Evolutionary conservation across 257 asterid species (phyloP).

Genomic region (Misopates orontium): DNA sequence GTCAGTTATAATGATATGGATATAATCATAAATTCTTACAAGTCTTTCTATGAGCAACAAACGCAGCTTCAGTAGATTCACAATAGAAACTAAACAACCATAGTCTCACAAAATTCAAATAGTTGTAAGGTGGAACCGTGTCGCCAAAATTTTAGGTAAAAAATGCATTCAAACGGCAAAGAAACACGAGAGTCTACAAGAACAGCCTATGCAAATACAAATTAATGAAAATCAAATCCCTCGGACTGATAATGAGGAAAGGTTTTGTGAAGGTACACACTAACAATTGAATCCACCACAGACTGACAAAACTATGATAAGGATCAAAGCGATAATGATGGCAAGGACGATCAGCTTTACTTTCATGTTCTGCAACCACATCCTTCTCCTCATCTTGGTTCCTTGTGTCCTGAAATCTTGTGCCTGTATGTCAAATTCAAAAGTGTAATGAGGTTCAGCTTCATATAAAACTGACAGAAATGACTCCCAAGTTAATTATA

Average conservation of each 20-base stretch:
- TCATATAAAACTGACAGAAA: not conserved
- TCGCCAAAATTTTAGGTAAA: conserved; percentile 36
- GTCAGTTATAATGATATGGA: too few species aligned
- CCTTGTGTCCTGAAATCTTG: conserved; percentile 97
- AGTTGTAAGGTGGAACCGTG: conserved; percentile 28
- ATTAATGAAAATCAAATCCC: conserved; percentile 17
- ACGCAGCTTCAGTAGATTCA: conserved; percentile 22
- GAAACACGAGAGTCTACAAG: conserved; percentile 31
- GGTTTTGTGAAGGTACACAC: not conserved
- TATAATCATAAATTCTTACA: too few species aligned
- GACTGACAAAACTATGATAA: conserved; percentile 78
- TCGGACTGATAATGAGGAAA: not conserved
- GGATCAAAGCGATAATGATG: conserved; percentile 79
- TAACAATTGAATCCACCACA: conserved; percentile 81
- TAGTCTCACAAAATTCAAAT: conserved; percentile 37
- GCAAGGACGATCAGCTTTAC: conserved; percentile 90
- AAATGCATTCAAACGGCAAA: conserved; percentile 28
- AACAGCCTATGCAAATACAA: conserved; percentile 27
- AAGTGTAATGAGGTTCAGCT: conserved; percentile 5
- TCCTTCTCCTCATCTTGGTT: conserved; percentile 85
- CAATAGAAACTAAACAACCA: conserved; percentile 60
- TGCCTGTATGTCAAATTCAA: conserved; percentile 47
- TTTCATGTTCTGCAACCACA: conserved; percentile 97
- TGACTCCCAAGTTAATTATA: not conserved
- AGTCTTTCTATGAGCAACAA: too few species aligned